These are phyloP conservation scores for Rhodotorula taiwanensis DNA, from an alignment of 768 basidiomycete genomes.

Conservation along the genomic window DNA sequence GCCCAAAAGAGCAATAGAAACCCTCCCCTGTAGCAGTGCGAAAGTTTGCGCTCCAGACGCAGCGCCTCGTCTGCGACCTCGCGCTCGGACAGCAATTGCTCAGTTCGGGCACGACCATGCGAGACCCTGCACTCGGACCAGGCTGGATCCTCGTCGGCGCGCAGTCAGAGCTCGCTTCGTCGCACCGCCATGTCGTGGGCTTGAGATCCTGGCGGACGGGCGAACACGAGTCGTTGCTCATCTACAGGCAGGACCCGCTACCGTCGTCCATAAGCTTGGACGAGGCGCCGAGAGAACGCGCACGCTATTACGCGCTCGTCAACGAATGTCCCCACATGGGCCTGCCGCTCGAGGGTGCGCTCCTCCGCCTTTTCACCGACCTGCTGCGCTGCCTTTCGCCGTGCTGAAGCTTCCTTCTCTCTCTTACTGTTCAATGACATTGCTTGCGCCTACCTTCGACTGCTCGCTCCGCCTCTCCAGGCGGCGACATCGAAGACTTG, in stretches of 20 bases:
- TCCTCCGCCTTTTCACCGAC: too few relatives aligned
- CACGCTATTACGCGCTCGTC: conserved; percentile 16
- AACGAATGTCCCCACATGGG: conserved; percentile 33
- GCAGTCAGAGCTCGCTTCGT: neutral
- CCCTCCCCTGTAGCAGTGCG: too few relatives aligned
- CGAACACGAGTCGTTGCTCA: neutral
- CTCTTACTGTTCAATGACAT: too few relatives aligned
- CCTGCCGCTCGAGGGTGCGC: conserved; percentile 13
- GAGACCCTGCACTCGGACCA: too few relatives aligned
- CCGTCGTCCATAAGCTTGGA: neutral
- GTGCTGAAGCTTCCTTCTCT: too few relatives aligned
- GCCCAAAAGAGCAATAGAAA: too few relatives aligned
- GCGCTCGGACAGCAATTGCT: neutral
- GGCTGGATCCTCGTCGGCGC: neutral
- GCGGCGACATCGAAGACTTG: conserved; percentile 17
- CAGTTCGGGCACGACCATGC: neutral
- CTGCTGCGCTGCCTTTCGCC: too few relatives aligned
- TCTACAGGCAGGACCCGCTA: conserved; percentile 5
- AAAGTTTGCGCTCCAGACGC: too few relatives aligned
- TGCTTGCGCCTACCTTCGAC: too few relatives aligned
- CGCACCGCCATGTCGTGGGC: conserved; percentile 21
- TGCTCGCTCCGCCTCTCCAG: neutral
- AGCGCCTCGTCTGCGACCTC: neutral
- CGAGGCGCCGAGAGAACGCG: too few relatives aligned
- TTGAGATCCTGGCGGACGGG: conserved; percentile 1